Base-by-base conservation (phyloP, 2,329 filamentous ascomycete genomes). In the Diatrype stigma region DNA sequence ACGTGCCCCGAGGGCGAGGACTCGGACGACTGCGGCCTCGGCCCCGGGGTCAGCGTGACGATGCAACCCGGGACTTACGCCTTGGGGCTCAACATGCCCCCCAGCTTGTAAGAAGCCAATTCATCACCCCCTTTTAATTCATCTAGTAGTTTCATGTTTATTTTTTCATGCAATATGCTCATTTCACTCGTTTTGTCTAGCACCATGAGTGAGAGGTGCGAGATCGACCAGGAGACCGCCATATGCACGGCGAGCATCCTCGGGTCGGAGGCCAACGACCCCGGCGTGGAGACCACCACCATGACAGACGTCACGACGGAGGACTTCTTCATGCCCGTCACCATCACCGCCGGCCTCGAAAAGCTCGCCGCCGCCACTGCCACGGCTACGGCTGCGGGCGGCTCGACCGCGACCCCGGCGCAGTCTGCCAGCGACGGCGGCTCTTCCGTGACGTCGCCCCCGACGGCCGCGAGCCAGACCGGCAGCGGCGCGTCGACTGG, bases 61-160 rank as follows among this genome's bases (percentile, higher is more conserved):
- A 52, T 52, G 50, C 46, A 37, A 17, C 37, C 50, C 26, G 47
- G 40, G 19, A 46, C 50, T 10, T 52, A 52, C 19, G 47, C 32
- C 6, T 19, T 52, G 2, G 47, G 26, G 14, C 5, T 52, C 8
- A 30, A 42, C 14, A 14, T 46, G 2, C 21, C 34, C n/a, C 42
- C 50, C 14, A 26, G 22, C n/a, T 52, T 51, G 50, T 51, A 40
- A 48, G 50, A 10, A n/a, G n/a, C n/a, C n/a, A n/a, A n/a, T n/a
- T n/a, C 8, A 21, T 14, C n/a, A 32, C 17, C 22, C 28, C 26
- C 44, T 3, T 17, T 32, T 30, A 23, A 16, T 6, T n/a, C 30
- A 14, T 46, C 35, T n/a, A n/a, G n/a, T n/a, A n/a, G n/a, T n/a
- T n/a, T n/a, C n/a, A n/a, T n/a, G n/a, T n/a, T n/a, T n/a, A n/a